Base-by-base conservation (phyloP, 2,329 filamentous ascomycete genomes). In the Fusarium gaditjirri region DNA sequence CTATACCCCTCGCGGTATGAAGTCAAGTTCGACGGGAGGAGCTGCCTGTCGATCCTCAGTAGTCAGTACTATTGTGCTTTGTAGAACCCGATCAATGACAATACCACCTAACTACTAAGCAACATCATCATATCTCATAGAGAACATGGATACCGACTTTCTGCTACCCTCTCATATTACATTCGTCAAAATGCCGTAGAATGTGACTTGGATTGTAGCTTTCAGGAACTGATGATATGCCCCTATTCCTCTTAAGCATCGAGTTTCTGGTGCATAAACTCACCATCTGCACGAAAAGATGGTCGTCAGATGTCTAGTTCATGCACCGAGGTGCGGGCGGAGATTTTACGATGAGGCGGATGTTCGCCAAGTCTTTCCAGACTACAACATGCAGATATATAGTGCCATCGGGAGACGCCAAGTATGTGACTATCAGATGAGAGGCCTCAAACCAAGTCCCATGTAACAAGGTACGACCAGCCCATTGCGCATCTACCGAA, bases 391-490 rank as follows among this genome's bases (percentile, higher is more conserved):
- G 39, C 27, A 50, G 38, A 55, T 53, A 59, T 41, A 55, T 55
- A 31, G 25, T 29, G 46, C 44, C 43, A 43, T 65, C 27, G 36
- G 47, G 41, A 61, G 44, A 55, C 44, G 56, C 52, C 61, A 61
- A 71, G 43, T 52, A 70, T 47, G 39, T 65, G 44, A 68, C 42
- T 49, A 35, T 68, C 41, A 23, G 41, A 38, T 36, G 25, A 66
- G 44, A 58, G 56, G 47, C 56, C 53, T 73, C 71, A 83, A 21
- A 88, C 83, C 72, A 90, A 73, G 23, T 86, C 84, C 88, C 88
- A 90, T 65, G 81, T 80, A 52, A 83, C 81, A 35, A 86, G 79
- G 47, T 82, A 82, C n/a, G 78, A 76, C 81, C 83, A 85, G 31
- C 79, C 79, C 83, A 86, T 87, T 39, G 80, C 81, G 31, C 82